phyloP scores from a whole-genome alignment of 2,329 filamentous ascomycete species.

The Ophiocordyceps camponoti-floridani region DNA sequence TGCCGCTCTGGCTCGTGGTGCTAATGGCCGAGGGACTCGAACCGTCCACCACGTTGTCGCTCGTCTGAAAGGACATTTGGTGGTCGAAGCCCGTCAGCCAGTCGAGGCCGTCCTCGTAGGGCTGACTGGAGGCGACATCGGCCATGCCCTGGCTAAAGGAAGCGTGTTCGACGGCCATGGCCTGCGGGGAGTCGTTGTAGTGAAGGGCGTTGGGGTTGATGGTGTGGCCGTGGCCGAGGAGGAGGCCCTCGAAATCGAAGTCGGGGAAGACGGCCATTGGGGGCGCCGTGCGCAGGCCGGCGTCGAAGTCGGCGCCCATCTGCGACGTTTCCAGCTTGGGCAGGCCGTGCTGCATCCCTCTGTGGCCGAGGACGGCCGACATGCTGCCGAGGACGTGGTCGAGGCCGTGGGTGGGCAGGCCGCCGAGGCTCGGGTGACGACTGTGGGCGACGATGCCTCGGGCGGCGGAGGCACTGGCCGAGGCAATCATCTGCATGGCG shows the following conservation, averaged over 20 bases:
- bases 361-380: slow-evolving; percentile 48
- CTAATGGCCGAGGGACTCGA: slow-evolving; percentile 95
- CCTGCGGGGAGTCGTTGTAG: slow-evolving; percentile 61
- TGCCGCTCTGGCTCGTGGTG: slow-evolving; percentile 78
- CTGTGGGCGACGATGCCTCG: slow-evolving; percentile 37
- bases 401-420: slow-evolving; percentile 39
- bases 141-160: slow-evolving; percentile 38
- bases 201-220: slow-evolving; percentile 63
- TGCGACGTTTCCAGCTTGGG: slow-evolving; percentile 69
- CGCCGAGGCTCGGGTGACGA: slow-evolving; percentile 59
- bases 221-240: slow-evolving; percentile 51
- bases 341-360: slow-evolving; percentile 48
- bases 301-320: slow-evolving; percentile 47
- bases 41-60: slow-evolving; percentile 72
- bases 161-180: slow-evolving; percentile 42
- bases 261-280: slow-evolving; percentile 45
- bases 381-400: slow-evolving; percentile 56
- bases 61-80: slow-evolving; percentile 50
- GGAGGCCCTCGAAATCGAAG: slow-evolving; percentile 25
- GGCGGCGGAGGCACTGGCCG: slow-evolving; percentile 35
- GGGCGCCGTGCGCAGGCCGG: slow-evolving; percentile 64
- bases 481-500: slow-evolving; percentile 54
- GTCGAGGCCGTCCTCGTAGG: slow-evolving; percentile 63
- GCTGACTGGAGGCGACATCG: slow-evolving; percentile 37
- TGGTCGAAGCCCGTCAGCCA: slow-evolving; percentile 71